phyloP scores from a whole-genome alignment of 2,329 filamentous ascomycete genomes.

The Botrytis deweyae region DNA sequence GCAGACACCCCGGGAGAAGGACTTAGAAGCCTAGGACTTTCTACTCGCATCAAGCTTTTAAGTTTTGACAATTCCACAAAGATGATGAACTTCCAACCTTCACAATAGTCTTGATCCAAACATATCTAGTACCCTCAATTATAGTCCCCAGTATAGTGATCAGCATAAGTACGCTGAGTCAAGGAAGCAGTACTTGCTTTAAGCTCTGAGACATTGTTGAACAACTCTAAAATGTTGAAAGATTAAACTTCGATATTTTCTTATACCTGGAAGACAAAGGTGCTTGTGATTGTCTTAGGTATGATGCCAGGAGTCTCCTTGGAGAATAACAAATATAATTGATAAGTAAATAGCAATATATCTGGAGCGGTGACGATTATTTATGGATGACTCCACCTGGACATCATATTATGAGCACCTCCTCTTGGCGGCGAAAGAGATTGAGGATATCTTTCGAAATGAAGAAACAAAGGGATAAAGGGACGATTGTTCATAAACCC shows the following conservation, averaged over 20 bases:
- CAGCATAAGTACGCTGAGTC: background rate
- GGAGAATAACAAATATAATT: background rate
- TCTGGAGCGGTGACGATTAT: background rate
- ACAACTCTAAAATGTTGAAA: background rate
- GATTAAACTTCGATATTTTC: background rate
- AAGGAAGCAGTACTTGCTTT: background rate
- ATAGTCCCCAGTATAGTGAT: no score
- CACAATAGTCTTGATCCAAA: background rate
- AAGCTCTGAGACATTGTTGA: no score
- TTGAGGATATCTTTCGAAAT: background rate
- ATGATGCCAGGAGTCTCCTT: background rate
- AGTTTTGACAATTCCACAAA: background rate
- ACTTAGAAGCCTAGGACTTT: background rate
- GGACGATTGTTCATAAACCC: background rate
- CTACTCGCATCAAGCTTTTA: background rate
- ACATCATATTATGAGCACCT: background rate
- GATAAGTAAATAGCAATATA: background rate
- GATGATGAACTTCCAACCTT: background rate
- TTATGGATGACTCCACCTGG: background rate
- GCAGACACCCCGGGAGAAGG: background rate
- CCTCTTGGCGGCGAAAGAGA: background rate
- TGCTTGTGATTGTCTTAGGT: background rate
- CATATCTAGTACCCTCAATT: background rate
- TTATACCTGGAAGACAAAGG: background rate
- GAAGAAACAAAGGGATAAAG: background rate